phyloP scores from a whole-genome alignment of 345 rosid genomes.

The Linum lewisii region DNA sequence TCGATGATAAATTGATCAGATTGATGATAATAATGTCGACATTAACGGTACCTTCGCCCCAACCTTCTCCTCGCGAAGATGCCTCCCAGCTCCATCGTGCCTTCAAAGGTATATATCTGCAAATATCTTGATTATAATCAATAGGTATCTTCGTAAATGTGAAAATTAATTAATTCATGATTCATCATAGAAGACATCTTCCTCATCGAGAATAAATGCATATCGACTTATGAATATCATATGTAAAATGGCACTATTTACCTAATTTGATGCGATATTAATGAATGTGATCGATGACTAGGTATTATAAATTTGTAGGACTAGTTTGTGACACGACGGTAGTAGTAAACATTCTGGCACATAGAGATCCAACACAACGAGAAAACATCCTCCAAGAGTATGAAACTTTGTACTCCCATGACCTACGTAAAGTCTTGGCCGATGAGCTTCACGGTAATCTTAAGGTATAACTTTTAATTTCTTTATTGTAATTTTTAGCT shows the following conservation, averaged over 20 bases:
- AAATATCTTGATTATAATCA: background rate
- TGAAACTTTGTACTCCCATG: conserved; percentile 36
- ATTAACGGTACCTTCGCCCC: conserved; percentile 23
- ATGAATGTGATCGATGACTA: background rate
- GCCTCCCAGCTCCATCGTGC: conserved; percentile 43
- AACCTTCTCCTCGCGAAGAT: conserved; percentile 42
- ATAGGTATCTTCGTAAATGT: background rate
- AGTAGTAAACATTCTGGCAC: conserved; percentile 41
- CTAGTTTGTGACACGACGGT: conserved; percentile 45
- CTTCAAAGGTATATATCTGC: conserved; percentile 39
- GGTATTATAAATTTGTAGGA: conserved; percentile 18
- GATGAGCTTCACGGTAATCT: conserved; percentile 54
- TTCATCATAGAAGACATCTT: background rate
- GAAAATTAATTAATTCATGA: background rate
- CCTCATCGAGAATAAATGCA: too few relatives aligned
- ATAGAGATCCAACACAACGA: conserved; percentile 41
- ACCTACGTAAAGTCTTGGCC: conserved; percentile 38
- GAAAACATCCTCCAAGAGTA: conserved; percentile 51
- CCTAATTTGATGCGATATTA: too few relatives aligned
- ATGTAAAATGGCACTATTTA: too few relatives aligned
- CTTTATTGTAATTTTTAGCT: too few relatives aligned
- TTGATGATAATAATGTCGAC: conserved; percentile 28
- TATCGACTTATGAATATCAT: too few relatives aligned
- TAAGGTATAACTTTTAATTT: conserved; percentile 43
- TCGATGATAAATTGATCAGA: too few relatives aligned